These are phyloP conservation scores for Stagonosporopsis rhizophila DNA, from an alignment of 2,329 filamentous ascomycete species.

Conservation along the genomic window DNA sequence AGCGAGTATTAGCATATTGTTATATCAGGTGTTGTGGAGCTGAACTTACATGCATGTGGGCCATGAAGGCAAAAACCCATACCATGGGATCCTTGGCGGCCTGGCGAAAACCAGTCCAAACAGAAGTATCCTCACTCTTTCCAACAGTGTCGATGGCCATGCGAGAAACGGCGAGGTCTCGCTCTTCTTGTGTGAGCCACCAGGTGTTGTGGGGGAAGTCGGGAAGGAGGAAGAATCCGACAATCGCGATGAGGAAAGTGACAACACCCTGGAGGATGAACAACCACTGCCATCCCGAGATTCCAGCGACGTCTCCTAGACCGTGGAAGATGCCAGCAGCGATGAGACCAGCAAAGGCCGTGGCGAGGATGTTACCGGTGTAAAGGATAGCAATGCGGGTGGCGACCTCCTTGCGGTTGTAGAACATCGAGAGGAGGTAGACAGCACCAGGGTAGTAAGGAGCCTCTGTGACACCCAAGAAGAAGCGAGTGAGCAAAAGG, in stretches of 20 bases:
- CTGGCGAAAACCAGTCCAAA: constrained; percentile 52
- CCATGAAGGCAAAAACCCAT: constrained; percentile 50
- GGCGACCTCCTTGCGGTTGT: constrained; percentile 72
- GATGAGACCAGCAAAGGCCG: constrained; percentile 72
- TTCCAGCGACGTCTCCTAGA: constrained; percentile 65
- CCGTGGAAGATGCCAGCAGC: constrained; percentile 69
- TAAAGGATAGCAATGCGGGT: constrained; percentile 72
- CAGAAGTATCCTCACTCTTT: constrained; percentile 49
- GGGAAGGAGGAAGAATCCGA: constrained; percentile 67
- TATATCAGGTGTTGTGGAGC: constrained; percentile 31
- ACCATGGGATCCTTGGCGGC: constrained; percentile 51
- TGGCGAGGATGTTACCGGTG: constrained; percentile 72
- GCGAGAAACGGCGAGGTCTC: constrained; percentile 48
- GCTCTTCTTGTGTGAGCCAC: constrained; percentile 51
- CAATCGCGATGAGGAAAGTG: constrained; percentile 67
- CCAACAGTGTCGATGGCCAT: constrained; percentile 49
- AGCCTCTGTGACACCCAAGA: constrained; percentile 61
- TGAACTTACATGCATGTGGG: constrained; percentile 48
- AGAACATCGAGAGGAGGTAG: constrained; percentile 71
- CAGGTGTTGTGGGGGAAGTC: constrained; percentile 66
- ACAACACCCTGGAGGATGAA: constrained; percentile 75
- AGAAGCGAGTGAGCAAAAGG: constrained; percentile 59
- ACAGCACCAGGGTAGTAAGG: constrained; percentile 65
- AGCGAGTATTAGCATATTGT: neutral
- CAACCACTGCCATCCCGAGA: constrained; percentile 70